Conservation (phyloP, 176 grass and related monocot genomes). For the Avena insularis region DNA sequence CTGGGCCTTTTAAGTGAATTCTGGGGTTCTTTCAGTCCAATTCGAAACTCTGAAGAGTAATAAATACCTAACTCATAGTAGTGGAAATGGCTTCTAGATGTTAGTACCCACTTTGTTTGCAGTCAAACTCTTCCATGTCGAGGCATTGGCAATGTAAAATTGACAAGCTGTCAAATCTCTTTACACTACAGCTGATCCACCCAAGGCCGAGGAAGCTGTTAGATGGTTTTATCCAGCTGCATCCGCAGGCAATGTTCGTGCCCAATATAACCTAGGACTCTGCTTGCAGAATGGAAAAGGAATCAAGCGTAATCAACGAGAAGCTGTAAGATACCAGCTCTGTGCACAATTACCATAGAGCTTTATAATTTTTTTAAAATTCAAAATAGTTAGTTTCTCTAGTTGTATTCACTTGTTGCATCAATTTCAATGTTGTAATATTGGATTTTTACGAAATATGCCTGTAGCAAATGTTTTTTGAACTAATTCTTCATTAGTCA, state of each 20-base stretch:
- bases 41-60: neutral
- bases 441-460: neutral
- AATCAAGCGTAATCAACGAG: constrained; percentile 53
- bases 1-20: neutral
- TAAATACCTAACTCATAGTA: constrained; percentile 2
- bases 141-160: neutral
- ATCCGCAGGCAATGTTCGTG: constrained; percentile 56
- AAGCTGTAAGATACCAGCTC: constrained; percentile 67
- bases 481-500: constrained; percentile 1
- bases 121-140: neutral
- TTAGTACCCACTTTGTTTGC: constrained; percentile 9
- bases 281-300: constrained; percentile 74
- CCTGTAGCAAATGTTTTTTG: neutral
- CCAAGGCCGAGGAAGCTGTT: constrained; percentile 58
- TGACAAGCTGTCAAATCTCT: constrained; percentile 34
- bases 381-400: constrained; percentile 21
- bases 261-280: constrained; percentile 77
- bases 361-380: neutral
- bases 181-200: constrained; percentile 61
- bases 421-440: neutral
- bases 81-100: neutral
- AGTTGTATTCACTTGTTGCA: neutral
- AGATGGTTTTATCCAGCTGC: constrained; percentile 75
- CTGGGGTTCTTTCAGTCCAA: neutral
- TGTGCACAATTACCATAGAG: neutral